These are phyloP conservation scores for Rhizoctonia solani DNA, from an alignment of 1,284 basidiomycete species.

Conservation along the genomic window DNA sequence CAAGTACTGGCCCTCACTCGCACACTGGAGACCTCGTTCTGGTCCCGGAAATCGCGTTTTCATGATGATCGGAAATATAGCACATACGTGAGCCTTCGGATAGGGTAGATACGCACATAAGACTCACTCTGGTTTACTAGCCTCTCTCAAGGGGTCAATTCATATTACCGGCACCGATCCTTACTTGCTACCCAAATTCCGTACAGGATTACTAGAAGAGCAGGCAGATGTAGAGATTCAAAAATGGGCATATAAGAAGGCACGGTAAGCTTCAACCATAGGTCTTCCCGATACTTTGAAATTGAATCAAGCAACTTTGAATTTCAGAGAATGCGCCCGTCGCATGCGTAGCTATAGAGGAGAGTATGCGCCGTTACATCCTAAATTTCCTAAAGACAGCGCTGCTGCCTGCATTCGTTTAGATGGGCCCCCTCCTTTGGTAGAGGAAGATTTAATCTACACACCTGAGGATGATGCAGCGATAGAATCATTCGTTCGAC, in stretches of 20 bases:
- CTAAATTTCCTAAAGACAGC: slow-evolving; percentile 54
- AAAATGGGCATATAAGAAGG: slow-evolving; percentile 61
- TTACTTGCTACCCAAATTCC: slow-evolving; percentile 39
- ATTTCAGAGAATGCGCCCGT: slow-evolving; percentile 58
- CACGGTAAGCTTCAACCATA: slow-evolving; percentile 46
- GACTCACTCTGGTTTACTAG: slow-evolving; percentile 3
- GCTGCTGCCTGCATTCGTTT: slow-evolving; percentile 48
- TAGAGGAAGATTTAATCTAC: slow-evolving; percentile 57
- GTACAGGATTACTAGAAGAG: slow-evolving; percentile 39
- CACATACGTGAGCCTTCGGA: too few species aligned
- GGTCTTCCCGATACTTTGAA: background rate
- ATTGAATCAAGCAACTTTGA: too few species aligned
- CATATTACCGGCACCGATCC: slow-evolving; percentile 42
- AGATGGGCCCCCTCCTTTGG: slow-evolving; percentile 50
- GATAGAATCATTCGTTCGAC: slow-evolving; percentile 52
- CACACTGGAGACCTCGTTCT: slow-evolving; percentile 49
- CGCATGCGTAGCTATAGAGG: slow-evolving; percentile 57
- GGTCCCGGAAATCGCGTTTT: background rate
- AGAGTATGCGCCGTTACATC: slow-evolving; percentile 47
- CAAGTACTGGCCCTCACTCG: slow-evolving; percentile 41
- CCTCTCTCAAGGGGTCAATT: slow-evolving; percentile 41
- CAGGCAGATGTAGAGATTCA: slow-evolving; percentile 57
- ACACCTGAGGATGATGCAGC: slow-evolving; percentile 58
- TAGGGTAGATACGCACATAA: background rate
- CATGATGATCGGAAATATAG: slow-evolving; percentile 6